Evolutionary conservation across 148 eudicot species (phyloP), one percentile per base, ranked within the genome.

Genomic region (Pouteria glomerata): DNA sequence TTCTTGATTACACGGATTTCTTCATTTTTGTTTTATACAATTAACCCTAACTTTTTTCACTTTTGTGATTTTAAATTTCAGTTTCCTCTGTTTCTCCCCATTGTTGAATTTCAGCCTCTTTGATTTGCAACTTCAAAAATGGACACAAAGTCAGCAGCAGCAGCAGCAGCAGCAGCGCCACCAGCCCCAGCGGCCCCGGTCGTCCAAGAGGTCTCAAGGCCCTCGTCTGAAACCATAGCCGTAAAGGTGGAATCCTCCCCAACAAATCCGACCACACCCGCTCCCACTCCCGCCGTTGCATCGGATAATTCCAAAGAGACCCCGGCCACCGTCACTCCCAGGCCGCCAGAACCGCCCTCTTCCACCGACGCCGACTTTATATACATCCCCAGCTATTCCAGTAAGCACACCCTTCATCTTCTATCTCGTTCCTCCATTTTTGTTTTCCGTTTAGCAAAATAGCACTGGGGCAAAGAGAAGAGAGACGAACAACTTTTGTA

Each of bases 301-400:
- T 44, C 70, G 0, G 39, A 69, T 39, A 14, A 18, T 18, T 18
- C 64, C 44, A 47, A 57, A 70, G 65, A 57, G 8, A 57, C 73
- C 47, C 27, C 73, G 26, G 51, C 71, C 63, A 10, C 74, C 79
- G 24, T 7, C 72, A 37, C 76, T 57, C 63, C 76, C 23, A 70
- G 52, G 42, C 67, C 58, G 3, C 69, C 77, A 56, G 77, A 74
- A 33, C 15, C 75, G 33, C 42, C 79, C 29, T 30, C 68, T 21
- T 65, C 71, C 66, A 33, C 88, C 45, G 76, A 73, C n/a, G n/a
- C 86, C 47, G 84, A 81, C 48, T 27, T 82, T 69, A 81, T 88
- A 64, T 71, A 72, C 80, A 76, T 93, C 68, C 98, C 98, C 63
- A 82, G 83, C 80, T 88, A 93, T 72, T 90, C 96, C 73, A 73